Evolutionary conservation across 495 filamentous ascomycete genomes (phyloP), one percentile per base, ranked within the genome.

Genomic region (Ramalina peruviana): DNA sequence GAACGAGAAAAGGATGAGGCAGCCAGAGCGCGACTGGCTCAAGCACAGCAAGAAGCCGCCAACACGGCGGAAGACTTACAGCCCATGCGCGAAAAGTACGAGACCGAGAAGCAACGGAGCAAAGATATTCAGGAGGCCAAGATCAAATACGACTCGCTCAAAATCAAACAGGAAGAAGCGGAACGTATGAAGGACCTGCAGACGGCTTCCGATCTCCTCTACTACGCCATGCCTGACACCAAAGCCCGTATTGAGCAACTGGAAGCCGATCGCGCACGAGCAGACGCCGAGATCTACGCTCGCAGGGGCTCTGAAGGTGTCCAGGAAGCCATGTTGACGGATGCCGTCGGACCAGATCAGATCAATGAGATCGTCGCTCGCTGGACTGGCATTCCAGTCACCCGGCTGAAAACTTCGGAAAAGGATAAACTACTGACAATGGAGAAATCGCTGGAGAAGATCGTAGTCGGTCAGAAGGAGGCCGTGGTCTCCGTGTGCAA

Each of bases 341-440:
- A 98, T 63, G 73, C 92, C 6, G 92, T 98, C 48, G 93, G 93
- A 12, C 88, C 92, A 4, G 92, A 98, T 48, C 90, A 98, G 62
- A 98, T 98, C 75, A 97, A 98, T 66, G 92, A 98, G 62, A 97
- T 97, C 48, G 92, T 98, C 30, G 85, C 82, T 36, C 78, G 86
- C 21, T 95, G 88, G 87, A 97, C 93, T 10, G 92, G 92, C 54
- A 98, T 98, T 56, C 92, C 92, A 4, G 86, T 98, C 43, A 96
- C 86, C 3, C 74, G 90, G 41, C 79, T 98, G 17, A 89, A 82
- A 72, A 94, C 92, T 0, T 83, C 89, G 7, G 92, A 98, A 68
- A 96, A 94, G 67, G 92, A 98, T 58, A 97, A 96, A 71, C 72
- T 98, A 6, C 72, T 98, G 37, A 74, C 89, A 55, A 97, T 98